Evolutionary conservation across 352 stramenopile genomes (phyloP).

Genomic region (Pythium grandisporangium): DNA sequence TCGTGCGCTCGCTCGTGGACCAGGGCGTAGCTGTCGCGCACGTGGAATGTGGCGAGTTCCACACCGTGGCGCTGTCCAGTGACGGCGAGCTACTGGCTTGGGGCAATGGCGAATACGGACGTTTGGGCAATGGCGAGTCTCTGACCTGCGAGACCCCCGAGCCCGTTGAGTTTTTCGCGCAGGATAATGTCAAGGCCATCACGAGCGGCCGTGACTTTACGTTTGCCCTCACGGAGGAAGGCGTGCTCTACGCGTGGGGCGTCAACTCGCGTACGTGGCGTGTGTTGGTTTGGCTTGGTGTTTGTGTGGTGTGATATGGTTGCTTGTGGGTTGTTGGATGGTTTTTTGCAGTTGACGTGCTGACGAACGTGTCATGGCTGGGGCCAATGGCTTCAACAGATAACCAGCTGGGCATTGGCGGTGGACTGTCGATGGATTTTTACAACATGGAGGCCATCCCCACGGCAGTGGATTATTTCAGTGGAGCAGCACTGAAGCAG

Average conservation of each 20-base stretch:
- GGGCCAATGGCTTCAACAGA: conserved; percentile 21
- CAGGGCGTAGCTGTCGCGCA: conserved; percentile 66
- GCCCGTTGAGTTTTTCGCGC: conserved; percentile 78
- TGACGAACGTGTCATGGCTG: conserved; percentile 1
- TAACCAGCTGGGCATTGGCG: conserved; percentile 85
- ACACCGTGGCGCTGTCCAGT: conserved; percentile 83
- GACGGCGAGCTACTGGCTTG: conserved; percentile 90
- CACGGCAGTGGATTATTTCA: conserved; percentile 74
- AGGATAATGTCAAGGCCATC: conserved; percentile 61
- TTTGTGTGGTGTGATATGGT: not conserved
- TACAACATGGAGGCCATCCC: conserved; percentile 93
- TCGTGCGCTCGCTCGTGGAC: conserved; percentile 66
- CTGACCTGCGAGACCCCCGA: conserved; percentile 74
- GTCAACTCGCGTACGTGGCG: conserved; percentile 84
- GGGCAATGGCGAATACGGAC: conserved; percentile 89
- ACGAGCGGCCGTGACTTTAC: conserved; percentile 85
- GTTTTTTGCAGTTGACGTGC: not conserved
- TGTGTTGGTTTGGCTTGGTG: not conserved
- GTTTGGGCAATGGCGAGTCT: conserved; percentile 85
- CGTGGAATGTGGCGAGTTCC: conserved; percentile 80
- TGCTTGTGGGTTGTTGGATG: not conserved
- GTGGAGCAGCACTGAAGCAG: conserved; percentile 54
- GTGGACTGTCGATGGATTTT: conserved; percentile 86
- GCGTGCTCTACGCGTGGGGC: conserved; percentile 87
- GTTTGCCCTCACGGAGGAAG: conserved; percentile 76